Percentiles rank a stretch among this genome's conserved stretches.
phyloP scores from a whole-genome alignment of 257 asterid species.

The Solanum paucissectum region DNA sequence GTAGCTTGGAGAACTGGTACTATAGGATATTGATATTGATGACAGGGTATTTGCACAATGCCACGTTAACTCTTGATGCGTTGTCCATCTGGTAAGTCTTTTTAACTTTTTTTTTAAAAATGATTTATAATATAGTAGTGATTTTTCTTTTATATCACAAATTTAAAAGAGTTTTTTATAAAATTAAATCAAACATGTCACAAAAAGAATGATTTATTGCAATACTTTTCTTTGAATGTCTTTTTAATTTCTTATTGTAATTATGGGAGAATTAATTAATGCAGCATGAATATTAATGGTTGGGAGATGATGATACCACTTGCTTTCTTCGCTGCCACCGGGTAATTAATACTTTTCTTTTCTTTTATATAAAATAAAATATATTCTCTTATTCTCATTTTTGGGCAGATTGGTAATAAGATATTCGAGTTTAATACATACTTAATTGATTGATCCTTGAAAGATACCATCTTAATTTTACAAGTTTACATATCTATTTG shows the following conservation, averaged over 20 bases:
- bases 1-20: conserved; percentile 64
- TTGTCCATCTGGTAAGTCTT: conserved; percentile 30
- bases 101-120: too few species aligned
- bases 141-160: too few species aligned
- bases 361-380: too few species aligned
- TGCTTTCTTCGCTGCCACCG: conserved; percentile 48
- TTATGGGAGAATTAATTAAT: not conserved
- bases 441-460: not conserved
- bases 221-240: not conserved
- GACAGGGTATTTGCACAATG: conserved; percentile 35
- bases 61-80: conserved; percentile 37
- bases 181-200: too few species aligned
- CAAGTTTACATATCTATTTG: too few species aligned
- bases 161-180: too few species aligned
- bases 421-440: too few species aligned
- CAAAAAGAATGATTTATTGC: not conserved
- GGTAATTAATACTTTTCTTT: conserved; percentile 10
- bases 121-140: too few species aligned
- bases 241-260: not conserved
- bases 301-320: conserved; percentile 53
- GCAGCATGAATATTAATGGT: conserved; percentile 37
- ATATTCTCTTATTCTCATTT: too few species aligned
- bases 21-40: conserved; percentile 37
- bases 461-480: not conserved
- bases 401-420: too few species aligned